Base-by-base conservation (phyloP, 2,329 filamentous ascomycete species). In the Fusarium azukiicola region DNA sequence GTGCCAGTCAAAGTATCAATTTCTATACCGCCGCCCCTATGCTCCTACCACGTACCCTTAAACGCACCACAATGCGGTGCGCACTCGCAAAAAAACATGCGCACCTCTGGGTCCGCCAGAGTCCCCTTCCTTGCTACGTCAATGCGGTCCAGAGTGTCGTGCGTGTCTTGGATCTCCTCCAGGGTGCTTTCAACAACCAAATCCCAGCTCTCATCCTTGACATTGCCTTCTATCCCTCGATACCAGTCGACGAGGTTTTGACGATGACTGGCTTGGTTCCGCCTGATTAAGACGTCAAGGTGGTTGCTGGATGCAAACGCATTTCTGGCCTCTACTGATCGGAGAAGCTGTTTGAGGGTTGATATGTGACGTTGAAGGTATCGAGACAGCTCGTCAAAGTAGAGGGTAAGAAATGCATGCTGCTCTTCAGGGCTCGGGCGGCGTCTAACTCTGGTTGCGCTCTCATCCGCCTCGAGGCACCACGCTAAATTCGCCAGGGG, bases 211-310 rank as follows among this genome's bases (percentile, higher is more conserved):
- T 19, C 38, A 14, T 40, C 61, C 2, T 16, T 17, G 6, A 73
- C 21, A 21, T 79, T 79, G 5, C 63, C 47, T 1, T 21, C 21
- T 0, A 80, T 5, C 7, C 77, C 77, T 38, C 77, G 76, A n/a
- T 77, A 80, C 75, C 75, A 81, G 2, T 4, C 14, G 42, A 23
- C 66, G 2, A 67, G 46, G 1, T 61, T 8, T 2, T 38, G 40
- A 5, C 70, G 38, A 1, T 66, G 61, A 1, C 27, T 2, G 0
- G 5, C 9, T 13, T 71, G 3, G 3, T 58, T 74, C 9, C 23
- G 52, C 3, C 54, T 21, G 0, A 75, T 36, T 3, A 81, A 23
- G 0, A 7, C 1, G 2, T 19, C 4, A 1, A 80, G 14, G 0
- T 56, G n/a, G 1, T 14, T 6, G 27, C n/a, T 42, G 14, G 67